Evolutionary conservation across 2,329 filamentous ascomycete genomes (phyloP).

Genomic region (Dactylellina leptospora): DNA sequence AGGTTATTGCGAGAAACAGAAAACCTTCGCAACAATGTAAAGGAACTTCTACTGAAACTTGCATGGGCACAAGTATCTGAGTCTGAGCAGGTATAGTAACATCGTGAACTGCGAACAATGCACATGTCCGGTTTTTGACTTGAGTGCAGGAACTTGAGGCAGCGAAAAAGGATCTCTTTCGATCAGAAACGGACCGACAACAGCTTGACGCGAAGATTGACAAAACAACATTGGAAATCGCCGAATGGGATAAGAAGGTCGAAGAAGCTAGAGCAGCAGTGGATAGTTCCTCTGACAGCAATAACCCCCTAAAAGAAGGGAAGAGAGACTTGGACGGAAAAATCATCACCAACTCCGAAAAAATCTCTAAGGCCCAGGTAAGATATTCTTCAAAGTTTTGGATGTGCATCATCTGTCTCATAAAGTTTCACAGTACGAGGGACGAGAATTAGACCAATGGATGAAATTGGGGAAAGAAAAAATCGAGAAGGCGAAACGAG

Average conservation of each 20-base stretch:
- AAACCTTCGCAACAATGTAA: slow-evolving; percentile 70
- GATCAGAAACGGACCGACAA: neutral
- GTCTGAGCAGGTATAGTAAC: slow-evolving; percentile 74
- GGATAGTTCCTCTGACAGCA: slow-evolving; percentile 23
- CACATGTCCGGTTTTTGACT: no score
- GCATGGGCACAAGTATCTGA: slow-evolving; percentile 89
- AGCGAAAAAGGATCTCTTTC: slow-evolving; percentile 1
- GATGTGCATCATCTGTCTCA: neutral
- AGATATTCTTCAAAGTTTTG: neutral
- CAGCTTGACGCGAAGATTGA: slow-evolving; percentile 7
- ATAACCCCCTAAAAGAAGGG: slow-evolving; percentile 29
- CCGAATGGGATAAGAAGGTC: slow-evolving; percentile 24
- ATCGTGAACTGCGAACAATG: no score
- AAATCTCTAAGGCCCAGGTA: slow-evolving; percentile 18
- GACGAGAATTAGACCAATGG: slow-evolving; percentile 53
- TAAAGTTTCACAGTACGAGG: slow-evolving; percentile 57
- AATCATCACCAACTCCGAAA: neutral
- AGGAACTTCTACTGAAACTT: slow-evolving; percentile 71
- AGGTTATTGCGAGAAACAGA: slow-evolving; percentile 73
- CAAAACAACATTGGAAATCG: neutral
- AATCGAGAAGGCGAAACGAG: slow-evolving; percentile 53
- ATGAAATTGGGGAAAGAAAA: slow-evolving; percentile 49
- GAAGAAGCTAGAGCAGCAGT: slow-evolving; percentile 22
- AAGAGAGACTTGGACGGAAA: slow-evolving; percentile 34
- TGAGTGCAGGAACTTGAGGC: slow-evolving; percentile 1